Percentiles rank a stretch among this genome's conserved stretches.
Conservation (phyloP, 306 rosid genomes). For the Vicia sativa region DNA sequence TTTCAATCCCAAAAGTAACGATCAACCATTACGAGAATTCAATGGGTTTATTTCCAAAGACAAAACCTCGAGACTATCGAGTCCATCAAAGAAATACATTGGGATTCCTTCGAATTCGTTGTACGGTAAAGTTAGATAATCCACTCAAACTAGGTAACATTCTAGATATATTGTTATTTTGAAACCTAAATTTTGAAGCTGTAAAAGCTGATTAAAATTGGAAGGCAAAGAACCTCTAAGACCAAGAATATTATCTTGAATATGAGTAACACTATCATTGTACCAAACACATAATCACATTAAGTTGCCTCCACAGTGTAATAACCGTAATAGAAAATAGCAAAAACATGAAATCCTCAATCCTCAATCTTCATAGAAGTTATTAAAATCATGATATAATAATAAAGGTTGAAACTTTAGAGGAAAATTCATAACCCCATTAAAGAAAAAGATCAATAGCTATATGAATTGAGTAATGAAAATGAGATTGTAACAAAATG, state of each 20-base stretch:
- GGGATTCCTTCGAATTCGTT: constrained; percentile 73
- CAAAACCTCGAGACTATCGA: constrained; percentile 51
- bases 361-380: constrained; percentile 7
- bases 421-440: constrained; percentile 37
- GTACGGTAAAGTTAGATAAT: constrained; percentile 63
- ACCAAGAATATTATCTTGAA: constrained; percentile 78
- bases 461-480: not conserved
- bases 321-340: constrained; percentile 32
- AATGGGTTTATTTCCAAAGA: no score
- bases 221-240: constrained; percentile 68
- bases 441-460: constrained; percentile 12
- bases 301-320: no score
- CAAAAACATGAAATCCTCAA: constrained; percentile 34
- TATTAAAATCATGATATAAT: constrained; percentile 25
- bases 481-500: constrained; percentile 9
- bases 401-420: constrained; percentile 24
- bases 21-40: constrained; percentile 69
- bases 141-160: constrained; percentile 67
- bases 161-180: constrained; percentile 64
- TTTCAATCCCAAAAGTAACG: constrained; percentile 58
- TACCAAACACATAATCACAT: no score
- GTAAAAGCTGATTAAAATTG: constrained; percentile 64
- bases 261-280: constrained; percentile 74
- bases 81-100: constrained; percentile 67
- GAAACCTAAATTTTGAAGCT: constrained; percentile 71